phyloP scores from a whole-genome alignment of 225 moss, liverwort and hornwort species.

The Polytrichum commune region DNA sequence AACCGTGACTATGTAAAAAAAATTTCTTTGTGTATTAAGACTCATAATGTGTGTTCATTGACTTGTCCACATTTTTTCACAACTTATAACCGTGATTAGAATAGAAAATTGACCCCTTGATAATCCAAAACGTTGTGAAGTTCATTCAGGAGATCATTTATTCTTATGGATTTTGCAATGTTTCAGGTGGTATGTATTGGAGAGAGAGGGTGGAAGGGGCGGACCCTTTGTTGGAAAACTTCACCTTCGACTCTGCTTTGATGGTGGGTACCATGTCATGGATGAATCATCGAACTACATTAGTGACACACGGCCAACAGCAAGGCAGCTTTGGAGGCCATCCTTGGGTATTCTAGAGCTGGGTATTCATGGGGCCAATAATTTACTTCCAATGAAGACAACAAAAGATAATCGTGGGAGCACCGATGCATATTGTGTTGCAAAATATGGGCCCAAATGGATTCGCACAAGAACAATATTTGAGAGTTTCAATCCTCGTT shows the following conservation, averaged over 20 bases:
- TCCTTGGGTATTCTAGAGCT: slow-evolving; percentile 77
- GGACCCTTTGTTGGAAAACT: slow-evolving; percentile 63
- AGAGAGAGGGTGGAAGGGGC: slow-evolving; percentile 47
- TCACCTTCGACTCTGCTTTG: slow-evolving; percentile 74
- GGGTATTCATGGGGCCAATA: slow-evolving; percentile 78
- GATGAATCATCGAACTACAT: slow-evolving; percentile 81
- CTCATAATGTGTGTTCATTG: no score
- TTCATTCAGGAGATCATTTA: no score
- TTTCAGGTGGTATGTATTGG: slow-evolving; percentile 80
- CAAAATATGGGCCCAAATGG: slow-evolving; percentile 93
- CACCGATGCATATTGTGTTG: slow-evolving; percentile 79
- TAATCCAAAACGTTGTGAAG: no score
- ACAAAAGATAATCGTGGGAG: slow-evolving; percentile 43
- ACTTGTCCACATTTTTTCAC: no score
- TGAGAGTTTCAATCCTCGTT: slow-evolving; percentile 73
- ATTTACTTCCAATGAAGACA: slow-evolving; percentile 72
- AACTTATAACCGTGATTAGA: no score
- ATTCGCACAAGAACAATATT: slow-evolving; percentile 85
- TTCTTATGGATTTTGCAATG: neutral
- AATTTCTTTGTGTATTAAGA: no score
- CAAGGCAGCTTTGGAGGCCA: slow-evolving; percentile 73
- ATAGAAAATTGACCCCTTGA: no score
- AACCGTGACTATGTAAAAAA: no score
- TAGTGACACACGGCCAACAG: slow-evolving; percentile 78
- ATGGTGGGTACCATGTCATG: slow-evolving; percentile 93